Evolutionary conservation across 2,329 filamentous ascomycete genomes (phyloP), one percentile per base, ranked within the genome.

Genomic region (Stagonosporopsis vannaccii): DNA sequence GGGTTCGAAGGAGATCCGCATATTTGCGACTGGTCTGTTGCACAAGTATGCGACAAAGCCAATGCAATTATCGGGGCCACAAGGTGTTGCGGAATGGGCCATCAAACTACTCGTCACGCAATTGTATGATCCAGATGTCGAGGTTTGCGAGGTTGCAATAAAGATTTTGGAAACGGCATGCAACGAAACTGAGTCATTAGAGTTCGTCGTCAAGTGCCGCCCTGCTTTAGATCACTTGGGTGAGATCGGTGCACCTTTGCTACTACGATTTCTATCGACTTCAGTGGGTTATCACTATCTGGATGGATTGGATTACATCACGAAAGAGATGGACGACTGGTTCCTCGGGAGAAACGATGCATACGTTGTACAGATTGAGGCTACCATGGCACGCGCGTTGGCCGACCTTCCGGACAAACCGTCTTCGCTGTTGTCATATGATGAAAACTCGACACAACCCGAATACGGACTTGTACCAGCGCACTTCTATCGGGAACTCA

Each of bases 321-420:
- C 93, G 59, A 95, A 96, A 72, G 96, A 99, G 75, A 99, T 99
- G 95, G 95, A 99, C 66, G 96, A 99, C 77, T 99, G 95, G 95
- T 99, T 98, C 72, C 82, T 99, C 17, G 95, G 95, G 13, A 88
- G 95, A 40, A 99, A 99, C 71, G 94, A 99, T 74, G 89, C 88
- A n/a, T 99, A 99, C 65, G 95, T 99, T 46, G 85, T 87, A 33
- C 85, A 98, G 36, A 94, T 99, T 36, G 95, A 99, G 76, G 95
- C 96, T n/a, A 96, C 93, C 51, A 83, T 99, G 47, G 92, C 93
- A 28, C 88, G 92, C 58, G 90, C 93, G 0, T 93, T 97, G 63
- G 82, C 87, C n/a, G 79, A 82, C 52, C 70, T 79, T n/a, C 76
- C 77, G 1, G 84, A 89, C 36, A 85, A 85, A 50, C 78, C 83